Evolutionary conservation across 345 rosid species (phyloP).

Genomic region (Populus simonii): DNA sequence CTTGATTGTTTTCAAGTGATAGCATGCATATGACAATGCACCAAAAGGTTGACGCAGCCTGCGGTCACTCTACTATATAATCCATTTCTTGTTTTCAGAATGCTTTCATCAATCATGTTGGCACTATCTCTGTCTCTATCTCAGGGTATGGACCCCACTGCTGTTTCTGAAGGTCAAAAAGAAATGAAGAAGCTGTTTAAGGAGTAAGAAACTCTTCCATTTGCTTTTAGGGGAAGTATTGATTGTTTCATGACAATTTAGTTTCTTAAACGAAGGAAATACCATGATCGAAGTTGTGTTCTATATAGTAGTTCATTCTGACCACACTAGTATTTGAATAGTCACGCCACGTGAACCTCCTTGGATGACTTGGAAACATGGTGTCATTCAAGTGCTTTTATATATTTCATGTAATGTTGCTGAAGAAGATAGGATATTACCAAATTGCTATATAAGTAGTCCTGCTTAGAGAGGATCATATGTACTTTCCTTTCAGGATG

Average conservation of each 20-base stretch:
- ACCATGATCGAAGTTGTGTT: not conserved
- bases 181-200: constrained; percentile 62
- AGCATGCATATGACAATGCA: not conserved
- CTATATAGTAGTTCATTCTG: not conserved
- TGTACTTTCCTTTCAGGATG: not conserved
- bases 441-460: not conserved
- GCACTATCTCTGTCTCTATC: constrained; percentile 2
- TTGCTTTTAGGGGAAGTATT: not conserved
- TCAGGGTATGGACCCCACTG: constrained; percentile 51
- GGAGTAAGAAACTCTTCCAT: constrained; percentile 53
- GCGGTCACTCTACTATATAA: not conserved
- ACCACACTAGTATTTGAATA: not conserved
- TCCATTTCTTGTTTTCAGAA: not conserved
- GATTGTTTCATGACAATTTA: not conserved
- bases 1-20: not conserved
- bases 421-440: not conserved
- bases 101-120: constrained; percentile 3
- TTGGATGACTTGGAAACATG: not conserved
- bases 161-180: constrained; percentile 55
- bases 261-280: not conserved
- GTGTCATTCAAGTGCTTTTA: not conserved
- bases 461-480: not conserved
- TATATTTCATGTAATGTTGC: no score
- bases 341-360: not conserved
- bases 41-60: not conserved